A percentile compares a stretch with the other conserved stretches of the same genome.
phyloP scores from a whole-genome alignment of 108 stramenopile genomes.

The Nitzschia sp. region DNA sequence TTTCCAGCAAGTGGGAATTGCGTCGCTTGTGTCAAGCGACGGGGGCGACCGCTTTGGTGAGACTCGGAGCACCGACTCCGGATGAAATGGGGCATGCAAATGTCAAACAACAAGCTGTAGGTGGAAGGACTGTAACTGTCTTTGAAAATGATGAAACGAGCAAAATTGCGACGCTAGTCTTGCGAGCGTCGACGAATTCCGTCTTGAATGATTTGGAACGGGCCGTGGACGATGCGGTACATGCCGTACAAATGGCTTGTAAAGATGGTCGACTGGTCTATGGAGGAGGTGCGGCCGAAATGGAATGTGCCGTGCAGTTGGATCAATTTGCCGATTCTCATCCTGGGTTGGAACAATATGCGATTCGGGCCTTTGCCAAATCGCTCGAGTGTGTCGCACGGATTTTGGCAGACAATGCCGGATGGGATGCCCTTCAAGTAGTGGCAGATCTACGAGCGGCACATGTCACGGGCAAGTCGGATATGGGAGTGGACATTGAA shows the following conservation, averaged over 20 bases:
- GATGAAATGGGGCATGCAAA: constrained; percentile 94
- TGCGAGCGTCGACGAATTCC: constrained; percentile 92
- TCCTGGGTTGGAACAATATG: constrained; percentile 98
- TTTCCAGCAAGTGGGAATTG: constrained; percentile 97
- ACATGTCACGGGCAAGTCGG: constrained; percentile 79
- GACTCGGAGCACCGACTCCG: constrained; percentile 93
- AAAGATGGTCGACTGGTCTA: constrained; percentile 90
- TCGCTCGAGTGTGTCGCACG: constrained; percentile 95
- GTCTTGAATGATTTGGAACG: constrained; percentile 96
- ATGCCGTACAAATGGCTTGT: constrained; percentile 86
- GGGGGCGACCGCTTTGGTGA: constrained; percentile 94
- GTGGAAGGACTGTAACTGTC: constrained; percentile 90
- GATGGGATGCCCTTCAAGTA: constrained; percentile 85
- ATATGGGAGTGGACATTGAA: constrained; percentile 88
- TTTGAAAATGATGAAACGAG: constrained; percentile 73
- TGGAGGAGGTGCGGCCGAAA: constrained; percentile 95
- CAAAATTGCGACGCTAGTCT: constrained; percentile 92
- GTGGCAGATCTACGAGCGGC: constrained; percentile 88
- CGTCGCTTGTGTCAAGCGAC: constrained; percentile 94
- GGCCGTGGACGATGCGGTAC: constrained; percentile 96
- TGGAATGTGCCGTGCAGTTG: constrained; percentile 86
- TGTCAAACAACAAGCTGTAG: constrained; percentile 86
- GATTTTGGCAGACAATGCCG: constrained; percentile 96
- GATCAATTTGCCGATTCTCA: constrained; percentile 81
- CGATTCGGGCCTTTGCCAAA: constrained; percentile 96